Base-by-base conservation (phyloP, 306 rosid genomes). In the Rosa multiflora region DNA sequence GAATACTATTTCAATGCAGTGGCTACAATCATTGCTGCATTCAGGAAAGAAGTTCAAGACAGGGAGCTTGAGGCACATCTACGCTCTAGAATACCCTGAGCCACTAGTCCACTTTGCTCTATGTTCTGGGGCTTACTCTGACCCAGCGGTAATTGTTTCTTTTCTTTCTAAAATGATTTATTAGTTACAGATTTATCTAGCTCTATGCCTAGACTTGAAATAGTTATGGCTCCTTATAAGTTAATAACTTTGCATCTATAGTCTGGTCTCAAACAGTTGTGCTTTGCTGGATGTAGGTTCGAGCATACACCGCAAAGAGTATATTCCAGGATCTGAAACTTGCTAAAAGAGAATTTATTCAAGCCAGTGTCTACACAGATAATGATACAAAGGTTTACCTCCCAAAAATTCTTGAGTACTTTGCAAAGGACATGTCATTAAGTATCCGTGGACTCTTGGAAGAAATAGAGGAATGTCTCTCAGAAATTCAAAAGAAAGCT, bases 41-140 rank as follows among this genome's bases (percentile, higher is more conserved):
- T 42, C 84, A 40, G 86, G 83, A 72, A 82, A 46, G 52, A 85
- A 81, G 67, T 39, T 51, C 44, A 85, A 85, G 74, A 26, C 78
- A 6, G 80, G 80, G 58, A 79, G 76, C 68, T 32, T 20, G 5
- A 76, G 69, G 69, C 88, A 85, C 35, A 40, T 14, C 2, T 82
- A 79, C n/a, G 70, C 84, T 4, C 78, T 85, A 26, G 88, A 85
- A 55, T 85, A 79, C 79, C 83, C 83, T 8, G 88, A 85, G 70
- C 88, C 84, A 13, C 86, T 82, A 2, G 84, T 82, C 75, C 88
- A 85, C 76, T 85, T 82, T 82, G 86, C 88, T 14, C 83, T 85
- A 20, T 82, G 70, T 58, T 85, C 83, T 0, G 88, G 86, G 55
- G 83, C 78, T 18, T 82, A 58, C 79, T 76, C 78, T 10, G 88